Base-by-base conservation (phyloP, 495 filamentous ascomycete genomes). In the Lasiosphaeria ovina region DNA sequence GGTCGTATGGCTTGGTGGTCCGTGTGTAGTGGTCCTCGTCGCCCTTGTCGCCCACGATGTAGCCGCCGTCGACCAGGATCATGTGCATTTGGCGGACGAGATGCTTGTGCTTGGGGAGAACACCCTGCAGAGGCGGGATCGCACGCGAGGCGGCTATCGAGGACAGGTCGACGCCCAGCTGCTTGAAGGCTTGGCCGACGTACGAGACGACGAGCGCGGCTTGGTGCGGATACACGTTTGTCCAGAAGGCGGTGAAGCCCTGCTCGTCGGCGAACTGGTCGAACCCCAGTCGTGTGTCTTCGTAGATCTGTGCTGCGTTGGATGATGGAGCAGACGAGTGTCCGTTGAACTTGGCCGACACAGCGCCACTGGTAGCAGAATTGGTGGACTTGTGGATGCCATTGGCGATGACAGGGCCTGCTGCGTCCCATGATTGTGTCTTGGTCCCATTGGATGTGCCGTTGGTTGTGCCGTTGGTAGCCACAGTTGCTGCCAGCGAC, bases 111-210 rank as follows among this genome's bases (percentile, higher is more conserved):
- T 65, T 70, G 0, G 56, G 53, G 9, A 42, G 12, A 35, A 32
- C n/a, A 33, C 31, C n/a, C 24, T 33, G 10, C 1, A 67, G 34
- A 42, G 47, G 57, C 32, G 63, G 36, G 6, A 72, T 57, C 36
- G 54, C 6, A 72, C 76, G 14, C 65, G 35, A 11, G 52, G 47
- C 11, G 51, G 7, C 16, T 7, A 11, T 6, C 16, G 6, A 24
- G 24, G 24, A 24, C 12, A 80, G 38, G 7, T 70, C 51, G 31
- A 63, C 66, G 1, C 76, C 76, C 3, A 81, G 62, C 7, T 56
- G 42, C 7, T 51, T 59, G 50, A 82, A 79, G 10, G 76, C 74
- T 50, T 77, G 73, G 3, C 76, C 61, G 6, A 74, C 63, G 60
- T 81, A 82, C 2, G 69, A 63, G 2, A 72, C 40, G 0, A 80